Evolutionary conservation across 192 early-diverging fungal genomes (phyloP).

Genomic region (Podila epicladia): DNA sequence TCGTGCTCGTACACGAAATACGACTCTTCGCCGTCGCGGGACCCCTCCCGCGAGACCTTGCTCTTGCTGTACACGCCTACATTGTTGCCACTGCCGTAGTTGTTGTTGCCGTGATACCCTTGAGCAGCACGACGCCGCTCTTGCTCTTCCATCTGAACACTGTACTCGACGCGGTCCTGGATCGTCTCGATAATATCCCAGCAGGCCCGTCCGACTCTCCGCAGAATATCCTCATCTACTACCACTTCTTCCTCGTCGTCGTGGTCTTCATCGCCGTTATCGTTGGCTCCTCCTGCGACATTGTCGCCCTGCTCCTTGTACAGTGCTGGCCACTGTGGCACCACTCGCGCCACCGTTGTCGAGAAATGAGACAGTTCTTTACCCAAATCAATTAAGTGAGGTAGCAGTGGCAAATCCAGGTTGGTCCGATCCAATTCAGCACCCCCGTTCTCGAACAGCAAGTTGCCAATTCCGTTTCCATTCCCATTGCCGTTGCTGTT

Average conservation of each 20-base stretch:
- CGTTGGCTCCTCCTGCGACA: neutral
- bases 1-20: constrained; percentile 32
- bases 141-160: constrained; percentile 23
- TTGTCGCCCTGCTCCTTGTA: neutral
- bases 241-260: neutral
- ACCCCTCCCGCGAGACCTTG: constrained; percentile 29
- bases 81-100: neutral
- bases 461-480: too few relatives aligned
- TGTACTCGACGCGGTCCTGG: constrained; percentile 24
- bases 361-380: constrained; percentile 43
- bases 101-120: neutral
- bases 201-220: constrained; percentile 20
- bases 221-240: constrained; percentile 18
- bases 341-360: constrained; percentile 23
- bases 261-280: neutral
- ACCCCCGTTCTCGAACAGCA: neutral
- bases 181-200: constrained; percentile 30
- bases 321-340: neutral
- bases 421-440: constrained; percentile 4
- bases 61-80: neutral
- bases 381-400: constrained; percentile 41
- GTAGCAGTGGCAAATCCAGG: constrained; percentile 37
- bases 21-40: constrained; percentile 31
- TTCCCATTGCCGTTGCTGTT: neutral
- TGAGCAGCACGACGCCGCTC: constrained; percentile 14